Evolutionary conservation across 441 rosid genomes (phyloP), one percentile per base, ranked within the genome.

Genomic region (Brassica hybrid): DNA sequence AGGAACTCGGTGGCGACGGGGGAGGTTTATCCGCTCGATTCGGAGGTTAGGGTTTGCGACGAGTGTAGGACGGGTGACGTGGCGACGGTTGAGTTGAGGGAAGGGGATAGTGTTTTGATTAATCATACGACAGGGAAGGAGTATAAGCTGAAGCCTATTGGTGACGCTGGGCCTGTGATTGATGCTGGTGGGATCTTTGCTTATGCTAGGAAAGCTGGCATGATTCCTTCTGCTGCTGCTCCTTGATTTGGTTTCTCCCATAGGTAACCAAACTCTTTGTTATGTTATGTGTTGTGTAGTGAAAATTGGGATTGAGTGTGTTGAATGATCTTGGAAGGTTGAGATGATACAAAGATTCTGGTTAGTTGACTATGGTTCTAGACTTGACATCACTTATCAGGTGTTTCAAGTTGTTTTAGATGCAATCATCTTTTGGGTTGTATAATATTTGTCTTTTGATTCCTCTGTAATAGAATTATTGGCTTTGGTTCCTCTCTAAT

Each of bases 161-260:
- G 99, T 10, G 98, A 93, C 52, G 94, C 94, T 0, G 98, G 97
- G 3, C 98, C 98, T 0, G 98, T 94, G 3, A 89, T 92, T 34
- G 93, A 91, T 16, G 99, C 97, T 2, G 99, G 99, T 1, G 99
- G 98, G 30, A 91, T 94, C n/a, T 93, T 94, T 27, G 96, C 98
- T 0, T 93, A 91, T 60, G 99, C 99, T 1, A 86, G 97, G 78
- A 84, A 83, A 67, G 82, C 96, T 0, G 97, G 97, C 10, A 94
- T 94, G 97, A 89, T 93, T 73, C 90, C 97, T 0, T 65, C 91
- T 60, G 76, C 76, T 2, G 45, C 78, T 2, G 54, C 67, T 19
- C 21, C 21, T 21, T 48, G 48, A 11, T 41, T 10, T 34, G 19
- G 2, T n/a, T 18, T 19, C 61, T 18, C 34, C 8, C 1, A 2